Base-by-base conservation (phyloP, 768 basidiomycete genomes). In the Hysterangium stoloniferum region DNA sequence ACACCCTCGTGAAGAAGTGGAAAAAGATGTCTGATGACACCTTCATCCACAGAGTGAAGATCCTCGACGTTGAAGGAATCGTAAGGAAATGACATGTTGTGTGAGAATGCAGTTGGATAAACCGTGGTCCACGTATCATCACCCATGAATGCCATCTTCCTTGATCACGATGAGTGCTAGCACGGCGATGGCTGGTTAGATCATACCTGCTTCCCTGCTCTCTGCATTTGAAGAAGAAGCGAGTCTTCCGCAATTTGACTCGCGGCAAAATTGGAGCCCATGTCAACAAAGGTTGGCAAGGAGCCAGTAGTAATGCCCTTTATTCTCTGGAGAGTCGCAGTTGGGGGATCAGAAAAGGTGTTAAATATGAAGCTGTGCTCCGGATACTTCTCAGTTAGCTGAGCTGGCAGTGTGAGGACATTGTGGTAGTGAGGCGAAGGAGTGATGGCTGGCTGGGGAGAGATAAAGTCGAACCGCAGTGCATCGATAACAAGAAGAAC, bases 61-160 rank as follows among this genome's bases (percentile, higher is more conserved):
- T 98, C 96, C 64, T 98, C 96, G 53, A 99, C 96, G 64, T 98
- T 93, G 75, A 99, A 98, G 0, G 93, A 96, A 65, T 96, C 94
- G 62, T 81, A 98, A 0, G 94, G 84, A 61, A 80, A 85, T 1
- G 84, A 74, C 72, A 86, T 80, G 59, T 87, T 82, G 12, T 70
- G 64, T 25, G 76, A 71, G 57, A 97, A 92, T 4, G 79, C 68
- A 46, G 76, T 68, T 0, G 94, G 90, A 61, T 93, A 99, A 11
- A 94, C 77, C 1, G 82, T 77, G 66, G 86, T 78, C 96, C 96
- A 99, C 0, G 96, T 99, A 64, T 98, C 92, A 60, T 98, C 95
- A 0, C 96, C 95, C 82, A 90, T 90, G 63, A 97, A 86, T 1
- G 86, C 89, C 45, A 89, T 67, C 77, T 86, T 70, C 52, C 66